Evolutionary conservation across 208 protist species (phyloP).

Genomic region (Balamuthia mandrillaris): DNA sequence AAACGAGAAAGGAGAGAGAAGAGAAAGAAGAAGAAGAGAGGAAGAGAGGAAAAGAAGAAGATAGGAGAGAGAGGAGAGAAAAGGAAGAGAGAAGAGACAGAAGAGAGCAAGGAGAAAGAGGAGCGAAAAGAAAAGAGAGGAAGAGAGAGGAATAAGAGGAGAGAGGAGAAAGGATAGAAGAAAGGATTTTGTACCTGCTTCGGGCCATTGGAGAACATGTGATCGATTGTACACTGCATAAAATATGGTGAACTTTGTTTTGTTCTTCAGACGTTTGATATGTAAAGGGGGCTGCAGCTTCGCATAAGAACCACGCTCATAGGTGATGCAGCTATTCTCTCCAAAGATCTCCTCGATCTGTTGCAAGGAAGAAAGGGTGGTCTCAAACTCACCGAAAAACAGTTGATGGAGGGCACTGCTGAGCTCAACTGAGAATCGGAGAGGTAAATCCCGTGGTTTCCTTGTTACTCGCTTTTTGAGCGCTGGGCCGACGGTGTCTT

Average conservation of each 20-base stretch:
- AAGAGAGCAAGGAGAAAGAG: neutral
- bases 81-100: neutral
- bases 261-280: neutral
- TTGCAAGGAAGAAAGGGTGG: no score
- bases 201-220: neutral
- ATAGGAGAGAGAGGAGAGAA: neutral
- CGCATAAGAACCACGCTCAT: neutral
- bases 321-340: no score
- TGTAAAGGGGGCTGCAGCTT: neutral
- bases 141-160: neutral
- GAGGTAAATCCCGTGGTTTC: no score
- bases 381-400: no score
- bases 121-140: neutral
- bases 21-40: neutral
- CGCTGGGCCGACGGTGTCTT: no score
- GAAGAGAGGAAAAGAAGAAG: neutral
- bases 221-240: neutral
- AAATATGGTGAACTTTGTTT: neutral
- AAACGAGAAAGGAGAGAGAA: neutral
- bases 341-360: no score
- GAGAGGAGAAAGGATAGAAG: neutral
- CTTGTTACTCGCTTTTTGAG: no score
- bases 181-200: neutral
- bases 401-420: no score
- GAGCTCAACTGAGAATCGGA: no score